Base-by-base conservation (phyloP, 2,329 filamentous ascomycete species). In the Fusarium humuli region DNA sequence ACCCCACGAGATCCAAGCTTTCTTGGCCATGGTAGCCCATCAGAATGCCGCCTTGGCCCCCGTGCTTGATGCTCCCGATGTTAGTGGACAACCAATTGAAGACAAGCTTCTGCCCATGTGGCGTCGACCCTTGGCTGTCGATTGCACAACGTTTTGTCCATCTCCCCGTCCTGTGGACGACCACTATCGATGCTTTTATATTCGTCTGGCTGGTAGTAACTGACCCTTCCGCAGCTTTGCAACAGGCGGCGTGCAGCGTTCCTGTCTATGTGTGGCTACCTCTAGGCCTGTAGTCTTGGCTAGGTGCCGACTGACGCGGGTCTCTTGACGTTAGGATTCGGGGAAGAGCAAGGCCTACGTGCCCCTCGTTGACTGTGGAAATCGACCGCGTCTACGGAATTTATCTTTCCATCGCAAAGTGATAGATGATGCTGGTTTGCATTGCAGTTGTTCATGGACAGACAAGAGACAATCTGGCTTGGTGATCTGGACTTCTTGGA, bases 51-150 rank as follows among this genome's bases (percentile, higher is more conserved):
- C 61, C 48, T 73, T 37, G 41, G 45, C 70, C 78, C 78, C 71
- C 78, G 78, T 79, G 78, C 75, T 62, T 68, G 57, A 67, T 73
- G 65, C 71, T 72, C 60, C 75, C 71, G 72, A 55, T 62, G 61
- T 69, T 71, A 79, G 75, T 79, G 76, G 76, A 77, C 74, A 75
- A 71, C 74, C 73, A 75, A 70, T 73, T 49, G 70, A 72, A 62
- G 59, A 62, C 70, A 69, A 72, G 72, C 72, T 71, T 71, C 60
- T 49, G 61, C 63, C 74, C 73, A 76, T 76, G 72, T 75, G 72
- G 74, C 73, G 65, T 61, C 52, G 63, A 54, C 65, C 63, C 67
- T 76, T 75, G 74, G 73, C 67, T 73, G 50, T 72, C 60, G 34
- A 60, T 61, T 56, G 56, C 64, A 52, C 59, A 72, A 67, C 61